phyloP scores from a whole-genome alignment of 495 filamentous ascomycete species.

The Aspergillus avenaceus region DNA sequence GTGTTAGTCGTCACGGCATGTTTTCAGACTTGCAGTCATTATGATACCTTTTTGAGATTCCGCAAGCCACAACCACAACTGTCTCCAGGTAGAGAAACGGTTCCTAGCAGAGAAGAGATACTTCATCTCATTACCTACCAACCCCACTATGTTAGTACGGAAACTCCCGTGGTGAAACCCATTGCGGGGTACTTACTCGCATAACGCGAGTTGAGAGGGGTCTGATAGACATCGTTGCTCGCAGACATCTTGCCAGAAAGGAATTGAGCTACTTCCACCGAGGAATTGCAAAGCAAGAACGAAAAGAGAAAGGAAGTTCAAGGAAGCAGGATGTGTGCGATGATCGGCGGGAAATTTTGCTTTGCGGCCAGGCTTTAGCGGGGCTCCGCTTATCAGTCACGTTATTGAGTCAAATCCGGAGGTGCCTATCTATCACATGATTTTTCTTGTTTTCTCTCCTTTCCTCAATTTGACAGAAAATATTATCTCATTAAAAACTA shows the following conservation, averaged over 20 bases:
- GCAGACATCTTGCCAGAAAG: constrained; percentile 48
- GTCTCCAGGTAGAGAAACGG: constrained; percentile 71
- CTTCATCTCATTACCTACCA: constrained; percentile 45
- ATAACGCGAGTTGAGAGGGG: constrained; percentile 70
- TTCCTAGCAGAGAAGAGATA: constrained; percentile 66
- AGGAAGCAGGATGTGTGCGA: constrained; percentile 18
- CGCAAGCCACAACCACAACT: constrained; percentile 82
- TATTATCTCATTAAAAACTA: constrained; percentile 4
- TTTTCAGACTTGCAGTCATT: constrained; percentile 5
- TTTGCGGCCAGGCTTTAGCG: constrained; percentile 19
- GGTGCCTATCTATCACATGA: constrained; percentile 24
- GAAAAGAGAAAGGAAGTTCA: constrained; percentile 7
- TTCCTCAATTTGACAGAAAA: too few relatives aligned
- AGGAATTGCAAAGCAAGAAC: constrained; percentile 24
- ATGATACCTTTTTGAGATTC: constrained; percentile 71
- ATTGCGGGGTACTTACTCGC: constrained; percentile 45
- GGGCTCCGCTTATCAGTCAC: constrained; percentile 41
- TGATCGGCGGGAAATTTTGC: constrained; percentile 31
- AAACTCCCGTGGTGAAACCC: constrained; percentile 11
- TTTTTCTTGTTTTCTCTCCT: not conserved
- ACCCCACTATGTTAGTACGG: constrained; percentile 18
- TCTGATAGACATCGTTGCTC: constrained; percentile 66
- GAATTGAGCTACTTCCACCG: constrained; percentile 13
- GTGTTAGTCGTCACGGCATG: constrained; percentile 19
- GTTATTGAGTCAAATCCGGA: constrained; percentile 26